Evolutionary conservation across 768 basidiomycete species (phyloP).

Genomic region (Pilatotrama ljubarskyi): DNA sequence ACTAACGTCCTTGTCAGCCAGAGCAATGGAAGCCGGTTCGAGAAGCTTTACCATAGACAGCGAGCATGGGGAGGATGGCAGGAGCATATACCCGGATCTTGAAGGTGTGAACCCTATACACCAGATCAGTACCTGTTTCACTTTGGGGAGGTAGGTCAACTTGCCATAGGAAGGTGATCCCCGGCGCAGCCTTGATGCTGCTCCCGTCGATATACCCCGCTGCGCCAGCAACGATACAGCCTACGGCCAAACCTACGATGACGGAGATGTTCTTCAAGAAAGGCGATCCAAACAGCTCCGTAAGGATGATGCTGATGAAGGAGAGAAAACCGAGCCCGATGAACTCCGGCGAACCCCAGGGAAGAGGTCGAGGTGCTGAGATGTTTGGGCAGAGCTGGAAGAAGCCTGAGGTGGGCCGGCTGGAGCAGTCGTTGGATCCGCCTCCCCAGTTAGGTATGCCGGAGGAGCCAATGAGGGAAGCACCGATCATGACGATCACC

Average conservation of each 20-base stretch:
- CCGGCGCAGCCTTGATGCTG: slow-evolving; percentile 65
- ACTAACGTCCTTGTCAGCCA: slow-evolving; percentile 40
- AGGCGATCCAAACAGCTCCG: slow-evolving; percentile 81
- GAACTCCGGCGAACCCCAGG: slow-evolving; percentile 82
- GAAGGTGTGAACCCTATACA: slow-evolving; percentile 67
- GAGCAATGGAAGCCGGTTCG: background rate
- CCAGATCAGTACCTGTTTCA: background rate
- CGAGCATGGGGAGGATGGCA: slow-evolving; percentile 60
- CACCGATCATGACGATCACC: slow-evolving; percentile 80
- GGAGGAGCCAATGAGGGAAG: slow-evolving; percentile 70
- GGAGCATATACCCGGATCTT: slow-evolving; percentile 76
- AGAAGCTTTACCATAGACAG: slow-evolving; percentile 48
- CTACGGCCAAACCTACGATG: slow-evolving; percentile 72
- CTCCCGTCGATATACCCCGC: slow-evolving; percentile 74
- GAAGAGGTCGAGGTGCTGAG: slow-evolving; percentile 66
- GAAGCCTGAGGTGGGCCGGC: slow-evolving; percentile 61
- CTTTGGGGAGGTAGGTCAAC: slow-evolving; percentile 10
- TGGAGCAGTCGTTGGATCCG: slow-evolving; percentile 70
- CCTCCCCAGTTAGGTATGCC: slow-evolving; percentile 85
- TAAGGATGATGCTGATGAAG: slow-evolving; percentile 73
- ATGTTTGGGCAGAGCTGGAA: slow-evolving; percentile 75
- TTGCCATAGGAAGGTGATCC: slow-evolving; percentile 80
- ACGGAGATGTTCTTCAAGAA: slow-evolving; percentile 82
- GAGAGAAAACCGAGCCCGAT: slow-evolving; percentile 87
- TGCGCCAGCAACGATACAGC: slow-evolving; percentile 80